Evolutionary conservation across 345 rosid genomes (phyloP), one percentile per base, ranked within the genome.

Genomic region (Laguncularia racemosa): DNA sequence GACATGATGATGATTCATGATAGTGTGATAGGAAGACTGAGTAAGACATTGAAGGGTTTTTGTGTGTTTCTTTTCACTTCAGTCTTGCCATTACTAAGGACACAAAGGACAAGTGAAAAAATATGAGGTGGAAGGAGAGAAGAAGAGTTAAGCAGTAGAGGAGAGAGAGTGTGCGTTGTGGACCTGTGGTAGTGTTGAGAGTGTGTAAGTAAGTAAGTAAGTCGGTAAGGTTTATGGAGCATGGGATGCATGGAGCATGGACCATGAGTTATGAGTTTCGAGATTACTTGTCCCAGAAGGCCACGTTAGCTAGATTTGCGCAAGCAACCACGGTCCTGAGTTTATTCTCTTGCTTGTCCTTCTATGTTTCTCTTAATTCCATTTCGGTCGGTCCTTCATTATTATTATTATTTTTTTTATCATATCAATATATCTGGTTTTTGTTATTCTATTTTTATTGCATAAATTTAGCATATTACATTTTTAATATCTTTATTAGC

Each of bases 241-340:
- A 6, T 23, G 28, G 28, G 5, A 23, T 23, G 3, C 1, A 23
- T 23, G 28, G 11, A 1, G 26, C 17, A 17, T n/a, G 55, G 55
- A 26, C 13, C 47, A 55, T 33, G 58, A 33, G 47, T 12, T 10
- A 7, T 33, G 57, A 48, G 40, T 28, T 46, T 15, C 20, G 54
- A 23, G 50, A 47, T 55, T 44, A 48, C 65, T 61, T 52, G 71
- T 20, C 38, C 46, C 62, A 11, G 57, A 12, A 56, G 20, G 66
- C 66, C 66, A 53, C 60, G 50, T 52, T 57, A 61, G 76, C 73
- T 75, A 67, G 76, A 71, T 75, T 68, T 75, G 73, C 73, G 68
- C 79, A 58, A 61, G 76, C 76, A 75, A 44, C 16, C 58, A 60
- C 72, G 67, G 70, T 61, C 57, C 50, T 33, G 43, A 49, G 23